A percentile compares a stretch with the other conserved stretches of the same genome.
Evolutionary conservation across 305 asterid genomes (phyloP).

Genomic region (Coffea humblotiana): DNA sequence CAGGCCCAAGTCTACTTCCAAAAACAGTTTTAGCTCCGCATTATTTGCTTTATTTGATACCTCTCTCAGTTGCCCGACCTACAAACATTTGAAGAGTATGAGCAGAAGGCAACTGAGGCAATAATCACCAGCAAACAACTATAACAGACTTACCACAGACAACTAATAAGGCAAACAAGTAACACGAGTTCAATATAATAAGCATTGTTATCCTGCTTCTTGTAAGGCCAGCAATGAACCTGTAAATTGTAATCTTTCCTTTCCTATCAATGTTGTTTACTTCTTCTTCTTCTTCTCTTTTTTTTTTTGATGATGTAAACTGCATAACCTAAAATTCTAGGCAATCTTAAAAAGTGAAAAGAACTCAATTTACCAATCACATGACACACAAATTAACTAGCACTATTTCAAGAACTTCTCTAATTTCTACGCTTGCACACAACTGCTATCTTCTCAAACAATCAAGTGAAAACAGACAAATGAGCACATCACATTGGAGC

Average conservation of each 20-base stretch:
- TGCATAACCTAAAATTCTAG: not conserved
- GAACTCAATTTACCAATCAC: not conserved
- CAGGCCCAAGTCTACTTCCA: slow-evolving; percentile 70
- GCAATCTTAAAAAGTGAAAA: not conserved
- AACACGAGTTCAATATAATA: not conserved
- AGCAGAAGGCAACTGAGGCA: slow-evolving; percentile 12
- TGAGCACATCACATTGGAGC: not conserved
- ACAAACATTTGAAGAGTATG: slow-evolving; percentile 18
- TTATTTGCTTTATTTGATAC: slow-evolving; percentile 69
- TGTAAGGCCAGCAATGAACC: not conserved
- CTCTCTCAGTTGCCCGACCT: slow-evolving; percentile 87
- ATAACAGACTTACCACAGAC: not conserved
- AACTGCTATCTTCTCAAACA: not conserved
- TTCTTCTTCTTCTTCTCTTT: no score
- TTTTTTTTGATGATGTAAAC: not conserved
- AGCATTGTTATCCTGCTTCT: not conserved
- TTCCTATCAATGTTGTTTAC: not conserved
- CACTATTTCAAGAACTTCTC: not conserved
- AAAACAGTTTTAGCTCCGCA: slow-evolving; percentile 66
- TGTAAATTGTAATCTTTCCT: no score
- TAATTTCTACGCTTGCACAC: not conserved
- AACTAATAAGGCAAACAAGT: not conserved
- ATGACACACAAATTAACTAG: not conserved
- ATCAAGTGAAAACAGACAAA: not conserved
- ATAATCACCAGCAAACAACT: slow-evolving; percentile 8